These are phyloP conservation scores for Pythium dissimile DNA, from an alignment of 352 stramenopile genomes.

Conservation along the genomic window DNA sequence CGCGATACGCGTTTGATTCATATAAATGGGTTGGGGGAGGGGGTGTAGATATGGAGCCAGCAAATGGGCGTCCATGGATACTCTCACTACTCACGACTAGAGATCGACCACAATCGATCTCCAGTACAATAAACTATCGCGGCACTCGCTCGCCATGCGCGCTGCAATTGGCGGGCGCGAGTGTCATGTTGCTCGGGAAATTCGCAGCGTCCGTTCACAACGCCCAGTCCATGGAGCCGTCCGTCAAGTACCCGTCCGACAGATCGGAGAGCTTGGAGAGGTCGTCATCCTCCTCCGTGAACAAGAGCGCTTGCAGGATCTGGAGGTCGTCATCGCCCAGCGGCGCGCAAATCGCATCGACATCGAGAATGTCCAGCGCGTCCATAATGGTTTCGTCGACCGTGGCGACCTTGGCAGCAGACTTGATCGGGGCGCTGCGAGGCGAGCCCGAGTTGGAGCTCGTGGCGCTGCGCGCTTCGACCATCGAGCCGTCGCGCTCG, in stretches of 20 bases:
- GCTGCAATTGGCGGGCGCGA: slow-evolving; percentile 1
- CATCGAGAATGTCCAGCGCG: slow-evolving; percentile 2
- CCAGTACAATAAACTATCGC: neutral
- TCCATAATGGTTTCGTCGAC: slow-evolving; percentile 7
- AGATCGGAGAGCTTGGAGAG: slow-evolving; percentile 7
- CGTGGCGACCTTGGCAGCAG: neutral
- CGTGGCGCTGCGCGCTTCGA: neutral
- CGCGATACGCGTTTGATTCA: no score
- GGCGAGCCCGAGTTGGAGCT: neutral
- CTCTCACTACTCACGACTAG: slow-evolving; percentile 11
- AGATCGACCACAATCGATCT: slow-evolving; percentile 2
- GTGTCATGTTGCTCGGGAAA: neutral
- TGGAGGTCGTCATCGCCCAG: slow-evolving; percentile 14
- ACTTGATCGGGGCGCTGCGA: neutral
- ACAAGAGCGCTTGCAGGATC: slow-evolving; percentile 18
- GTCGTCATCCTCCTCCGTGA: slow-evolving; percentile 15
- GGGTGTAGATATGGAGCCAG: neutral
- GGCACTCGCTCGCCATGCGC: neutral
- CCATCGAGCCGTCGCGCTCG: slow-evolving; percentile 8
- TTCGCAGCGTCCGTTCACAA: neutral
- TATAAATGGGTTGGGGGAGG: neutral
- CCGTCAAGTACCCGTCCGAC: slow-evolving; percentile 1
- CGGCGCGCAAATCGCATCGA: slow-evolving; percentile 4
- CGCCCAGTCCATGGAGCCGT: neutral
- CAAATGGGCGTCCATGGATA: neutral